These are phyloP conservation scores for Posidonia australis DNA, from an alignment of 106 monocot genomes.

Conservation along the genomic window DNA sequence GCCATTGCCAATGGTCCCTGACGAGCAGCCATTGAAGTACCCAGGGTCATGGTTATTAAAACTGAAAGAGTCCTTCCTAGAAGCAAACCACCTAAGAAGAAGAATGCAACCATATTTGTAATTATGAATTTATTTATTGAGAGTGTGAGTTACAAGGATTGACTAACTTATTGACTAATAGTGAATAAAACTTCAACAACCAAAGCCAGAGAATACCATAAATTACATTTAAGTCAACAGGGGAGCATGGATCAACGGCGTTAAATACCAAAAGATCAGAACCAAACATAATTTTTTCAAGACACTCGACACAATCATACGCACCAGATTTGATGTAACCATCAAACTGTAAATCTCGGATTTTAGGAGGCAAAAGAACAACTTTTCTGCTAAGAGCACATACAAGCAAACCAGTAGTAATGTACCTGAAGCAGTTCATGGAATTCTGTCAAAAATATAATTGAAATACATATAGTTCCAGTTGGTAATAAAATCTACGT, in stretches of 20 bases:
- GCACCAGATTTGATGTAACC: constrained; percentile 92
- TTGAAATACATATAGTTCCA: not conserved
- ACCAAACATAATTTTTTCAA: too few species aligned
- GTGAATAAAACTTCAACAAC: too few species aligned
- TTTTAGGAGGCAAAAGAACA: constrained; percentile 67
- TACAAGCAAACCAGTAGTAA: constrained; percentile 56
- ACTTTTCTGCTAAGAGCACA: constrained; percentile 78
- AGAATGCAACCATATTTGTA: not conserved
- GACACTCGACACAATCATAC: constrained; percentile 5
- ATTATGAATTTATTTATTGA: too few species aligned
- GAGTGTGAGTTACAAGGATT: too few species aligned
- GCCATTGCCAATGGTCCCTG: constrained; percentile 85
- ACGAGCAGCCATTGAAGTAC: constrained; percentile 91
- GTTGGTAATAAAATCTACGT: not conserved
- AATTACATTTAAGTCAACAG: too few species aligned
- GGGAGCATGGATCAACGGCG: too few species aligned
- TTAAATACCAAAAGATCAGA: too few species aligned
- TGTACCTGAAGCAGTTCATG: constrained; percentile 42
- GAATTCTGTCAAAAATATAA: not conserved
- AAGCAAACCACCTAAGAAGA: constrained; percentile 67
- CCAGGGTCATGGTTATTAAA: constrained; percentile 77
- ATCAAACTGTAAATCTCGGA: constrained; percentile 60
- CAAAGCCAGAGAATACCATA: too few species aligned
- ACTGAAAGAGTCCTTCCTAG: constrained; percentile 84
- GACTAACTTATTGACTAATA: too few species aligned